A percentile compares a stretch with the other conserved stretches of the same genome.
phyloP scores from a whole-genome alignment of 495 filamentous ascomycete genomes.

The Penicillium roqueforti region DNA sequence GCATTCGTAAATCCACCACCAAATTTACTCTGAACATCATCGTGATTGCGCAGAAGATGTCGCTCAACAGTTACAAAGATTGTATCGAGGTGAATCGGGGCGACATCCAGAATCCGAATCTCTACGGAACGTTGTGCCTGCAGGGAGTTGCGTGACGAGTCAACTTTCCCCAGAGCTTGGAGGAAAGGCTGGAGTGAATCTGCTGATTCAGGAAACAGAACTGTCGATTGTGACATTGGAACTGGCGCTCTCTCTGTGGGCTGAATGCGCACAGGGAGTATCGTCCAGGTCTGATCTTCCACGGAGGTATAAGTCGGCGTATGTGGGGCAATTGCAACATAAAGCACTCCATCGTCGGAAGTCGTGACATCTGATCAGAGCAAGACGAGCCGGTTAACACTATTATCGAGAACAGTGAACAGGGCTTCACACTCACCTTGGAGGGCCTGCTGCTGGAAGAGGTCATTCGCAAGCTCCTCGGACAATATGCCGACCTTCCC shows the following conservation, averaged over 20 bases:
- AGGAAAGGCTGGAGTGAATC: constrained; percentile 74
- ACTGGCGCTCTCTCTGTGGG: constrained; percentile 70
- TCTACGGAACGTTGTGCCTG: constrained; percentile 63
- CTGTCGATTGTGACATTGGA: constrained; percentile 69
- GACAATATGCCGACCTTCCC: constrained; percentile 86
- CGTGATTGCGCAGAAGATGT: constrained; percentile 60
- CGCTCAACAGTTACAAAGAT: constrained; percentile 82
- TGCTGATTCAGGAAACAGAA: constrained; percentile 78
- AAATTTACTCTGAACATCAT: constrained; percentile 59
- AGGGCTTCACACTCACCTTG: constrained; percentile 27
- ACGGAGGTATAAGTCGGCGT: constrained; percentile 55
- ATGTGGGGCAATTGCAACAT: constrained; percentile 82
- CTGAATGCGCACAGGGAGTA: constrained; percentile 69
- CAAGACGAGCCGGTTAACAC: constrained; percentile 1
- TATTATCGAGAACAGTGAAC: neutral
- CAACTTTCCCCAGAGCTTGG: constrained; percentile 58
- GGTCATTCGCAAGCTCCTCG: constrained; percentile 75
- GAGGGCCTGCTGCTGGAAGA: constrained; percentile 60
- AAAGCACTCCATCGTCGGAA: constrained; percentile 38
- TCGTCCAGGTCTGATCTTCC: constrained; percentile 70
- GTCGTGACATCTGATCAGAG: constrained; percentile 15
- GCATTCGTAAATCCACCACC: constrained; percentile 53
- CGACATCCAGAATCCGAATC: constrained; percentile 75
- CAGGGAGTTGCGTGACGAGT: constrained; percentile 46
- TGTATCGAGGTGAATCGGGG: constrained; percentile 72